Percentiles rank a stretch among this genome's conserved stretches.
Evolutionary conservation across 768 basidiomycete genomes (phyloP).

Genomic region (Solioccasus polychromus): DNA sequence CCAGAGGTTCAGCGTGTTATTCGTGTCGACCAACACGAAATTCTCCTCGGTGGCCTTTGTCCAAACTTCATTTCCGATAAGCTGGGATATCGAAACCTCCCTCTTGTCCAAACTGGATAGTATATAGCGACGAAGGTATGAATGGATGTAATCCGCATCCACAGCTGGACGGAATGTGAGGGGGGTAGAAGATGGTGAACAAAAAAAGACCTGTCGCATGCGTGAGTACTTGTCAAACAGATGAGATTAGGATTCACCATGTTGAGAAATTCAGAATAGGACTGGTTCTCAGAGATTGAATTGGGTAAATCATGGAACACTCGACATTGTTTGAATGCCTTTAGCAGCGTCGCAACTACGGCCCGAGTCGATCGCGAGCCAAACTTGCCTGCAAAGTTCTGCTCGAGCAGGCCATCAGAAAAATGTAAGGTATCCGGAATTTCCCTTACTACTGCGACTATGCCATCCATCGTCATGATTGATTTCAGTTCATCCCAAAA

Average conservation of each 20-base stretch:
- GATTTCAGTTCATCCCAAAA: slow-evolving; percentile 75
- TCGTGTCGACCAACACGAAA: slow-evolving; percentile 60
- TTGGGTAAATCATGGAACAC: slow-evolving; percentile 73
- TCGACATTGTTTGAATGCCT: slow-evolving; percentile 75
- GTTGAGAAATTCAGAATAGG: slow-evolving; percentile 60
- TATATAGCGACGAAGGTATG: slow-evolving; percentile 61
- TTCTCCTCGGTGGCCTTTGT: slow-evolving; percentile 34
- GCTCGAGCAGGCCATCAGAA: slow-evolving; percentile 2
- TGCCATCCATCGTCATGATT: slow-evolving; percentile 64
- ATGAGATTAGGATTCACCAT: slow-evolving; percentile 48
- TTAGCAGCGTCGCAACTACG: slow-evolving; percentile 66
- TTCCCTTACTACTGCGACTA: slow-evolving; percentile 73
- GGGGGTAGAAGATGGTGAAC: slow-evolving; percentile 53
- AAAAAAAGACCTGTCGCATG: slow-evolving; percentile 71
- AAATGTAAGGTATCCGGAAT: neutral
- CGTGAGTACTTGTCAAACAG: slow-evolving; percentile 6
- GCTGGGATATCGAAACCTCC: slow-evolving; percentile 50
- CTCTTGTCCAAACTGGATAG: slow-evolving; percentile 48
- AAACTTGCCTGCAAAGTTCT: slow-evolving; percentile 86
- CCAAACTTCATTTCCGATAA: slow-evolving; percentile 29
- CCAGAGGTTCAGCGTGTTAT: slow-evolving; percentile 62
- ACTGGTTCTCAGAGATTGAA: slow-evolving; percentile 43
- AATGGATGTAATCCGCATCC: slow-evolving; percentile 64
- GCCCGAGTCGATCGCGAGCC: slow-evolving; percentile 60
- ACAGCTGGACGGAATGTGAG: slow-evolving; percentile 57